Base-by-base conservation (phyloP, 306 rosid species). In the Prunus padus region DNA sequence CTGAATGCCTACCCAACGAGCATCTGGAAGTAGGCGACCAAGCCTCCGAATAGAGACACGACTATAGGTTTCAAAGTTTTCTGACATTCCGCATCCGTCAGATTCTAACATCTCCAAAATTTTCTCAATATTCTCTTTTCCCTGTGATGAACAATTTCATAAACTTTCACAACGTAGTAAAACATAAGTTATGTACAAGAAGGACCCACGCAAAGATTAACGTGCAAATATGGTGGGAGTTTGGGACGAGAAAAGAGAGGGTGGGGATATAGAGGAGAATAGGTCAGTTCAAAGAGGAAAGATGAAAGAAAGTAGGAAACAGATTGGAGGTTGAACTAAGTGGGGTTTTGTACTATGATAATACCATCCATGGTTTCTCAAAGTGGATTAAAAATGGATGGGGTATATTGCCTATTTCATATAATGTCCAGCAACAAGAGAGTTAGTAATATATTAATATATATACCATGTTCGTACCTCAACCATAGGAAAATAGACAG, bases 1-100 rank as follows among this genome's bases (percentile, higher is more conserved):
- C 13, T 28, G 50, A 63, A 56, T 82, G 42, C 76, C 60, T 81
- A 89, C 95, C 95, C 95, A 89, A 19, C 89, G 89, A 69, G 95
- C 90, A 74, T 86, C 90, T 9, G 92, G 92, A 64, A 87, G 89
- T 37, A 89, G 81, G 64, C 92, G 95, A 46, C 95, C 95, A 72
- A 89, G 95, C 84, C 95, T 77, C 79, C 95, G 83, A 77, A 89
- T 18, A 31, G 85, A 85, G 55, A 89, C 92, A 52, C 84, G 92
- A 46, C 88, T 80, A 71, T 86, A 87, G 55, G 66, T 77, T 61
- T 84, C 76, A 44, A 74, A 86, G 28, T 71, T 82, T 73, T 87
- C 90, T 8, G 57, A 23, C 16, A 40, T 69, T 15, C 47, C 73
- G 51, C 55, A 77, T 42, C 86, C 87, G 2, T 82, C 83, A 50